Evolutionary conservation across 192 early-diverging fungal species (phyloP), one percentile per base, ranked within the genome.

Genomic region (Phycomyces blakesleeanus): DNA sequence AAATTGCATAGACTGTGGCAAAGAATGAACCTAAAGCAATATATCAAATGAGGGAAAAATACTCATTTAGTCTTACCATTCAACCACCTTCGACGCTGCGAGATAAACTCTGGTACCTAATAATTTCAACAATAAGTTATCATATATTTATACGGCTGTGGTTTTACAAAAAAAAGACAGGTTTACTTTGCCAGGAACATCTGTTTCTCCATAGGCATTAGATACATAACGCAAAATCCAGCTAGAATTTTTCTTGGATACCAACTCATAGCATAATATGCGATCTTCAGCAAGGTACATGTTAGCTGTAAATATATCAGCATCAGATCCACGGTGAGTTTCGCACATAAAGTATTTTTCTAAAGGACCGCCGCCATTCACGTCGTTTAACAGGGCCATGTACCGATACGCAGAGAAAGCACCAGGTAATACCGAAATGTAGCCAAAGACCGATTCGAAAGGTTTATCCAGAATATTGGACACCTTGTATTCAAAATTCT

Each of bases 331-430:
- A 53, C 85, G 79, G 40, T 74, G 73, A 37, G 76, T 67, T 66
- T 85, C 86, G 42, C 81, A 89, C 73, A 90, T 78, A 63, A 93
- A 93, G 63, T 93, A 93, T 63, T 87, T 83, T 25, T 79, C 67
- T 14, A 93, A 71, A 15, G 91, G 91, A 39, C 87, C 78, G 21
- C 68, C 26, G 51, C 84, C 74, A 18, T 79, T 71, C 1, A 67
- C 72, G 47, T 87, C 84, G 60, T 89, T 87, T 49, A 87, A 78
- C 20, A 92, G 74, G 22, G 90, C 91, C 22, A 64, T 71, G 65
- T 86, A 93, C 12, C 90, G 79, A 73, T 93, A 93, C 14, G 91
- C 91, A 16, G 89, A 91, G 65, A 93, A 93, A 8, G 91, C 91
- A 63, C 91, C 86, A 20, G 92, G 91, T 57, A 93, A 81, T 51